Evolutionary conservation across 2,329 filamentous ascomycete genomes (phyloP).

Genomic region (Xylariaceae sp.): DNA sequence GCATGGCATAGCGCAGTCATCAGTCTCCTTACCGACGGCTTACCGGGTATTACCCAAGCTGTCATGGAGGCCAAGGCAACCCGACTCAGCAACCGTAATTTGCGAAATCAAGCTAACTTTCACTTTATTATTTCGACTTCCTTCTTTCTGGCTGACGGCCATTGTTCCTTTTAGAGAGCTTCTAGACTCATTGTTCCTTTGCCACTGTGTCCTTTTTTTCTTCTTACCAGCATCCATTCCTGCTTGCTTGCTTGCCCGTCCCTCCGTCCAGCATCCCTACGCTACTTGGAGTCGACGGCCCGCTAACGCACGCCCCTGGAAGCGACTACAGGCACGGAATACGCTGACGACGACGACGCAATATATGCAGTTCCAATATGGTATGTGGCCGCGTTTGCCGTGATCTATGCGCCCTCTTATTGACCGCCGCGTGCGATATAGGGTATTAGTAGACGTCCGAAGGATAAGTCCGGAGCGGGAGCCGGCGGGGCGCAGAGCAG

Average conservation of each 20-base stretch:
- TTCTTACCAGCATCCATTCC: too few relatives aligned
- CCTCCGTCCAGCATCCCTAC: not conserved
- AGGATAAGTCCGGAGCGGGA: conserved; percentile 42
- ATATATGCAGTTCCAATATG: conserved; percentile 32
- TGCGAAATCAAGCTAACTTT: conserved; percentile 14
- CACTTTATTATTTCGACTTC: not conserved
- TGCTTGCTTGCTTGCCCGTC: not conserved
- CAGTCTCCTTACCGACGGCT: conserved; percentile 5
- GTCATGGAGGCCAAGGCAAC: conserved; percentile 5
- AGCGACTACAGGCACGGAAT: conserved; percentile 1
- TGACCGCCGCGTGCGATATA: conserved; percentile 26
- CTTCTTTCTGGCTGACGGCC: not conserved
- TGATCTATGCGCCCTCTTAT: conserved; percentile 5
- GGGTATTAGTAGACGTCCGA: conserved; percentile 47
- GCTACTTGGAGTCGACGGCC: conserved; percentile 5
- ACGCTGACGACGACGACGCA: conserved; percentile 11
- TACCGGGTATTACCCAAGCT: conserved; percentile 11
- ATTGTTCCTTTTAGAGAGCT: conserved; percentile 1
- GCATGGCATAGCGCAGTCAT: conserved; percentile 16
- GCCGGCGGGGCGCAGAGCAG: conserved; percentile 37
- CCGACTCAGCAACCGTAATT: conserved; percentile 8
- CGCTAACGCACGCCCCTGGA: not conserved
- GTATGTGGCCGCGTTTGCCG: conserved; percentile 16
- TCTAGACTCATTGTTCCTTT: conserved; percentile 1
- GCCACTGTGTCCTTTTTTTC: not conserved